Evolutionary conservation across 192 early-diverging fungal species (phyloP), one percentile per base, ranked within the genome.

Genomic region (Glomus cerebriforme): DNA sequence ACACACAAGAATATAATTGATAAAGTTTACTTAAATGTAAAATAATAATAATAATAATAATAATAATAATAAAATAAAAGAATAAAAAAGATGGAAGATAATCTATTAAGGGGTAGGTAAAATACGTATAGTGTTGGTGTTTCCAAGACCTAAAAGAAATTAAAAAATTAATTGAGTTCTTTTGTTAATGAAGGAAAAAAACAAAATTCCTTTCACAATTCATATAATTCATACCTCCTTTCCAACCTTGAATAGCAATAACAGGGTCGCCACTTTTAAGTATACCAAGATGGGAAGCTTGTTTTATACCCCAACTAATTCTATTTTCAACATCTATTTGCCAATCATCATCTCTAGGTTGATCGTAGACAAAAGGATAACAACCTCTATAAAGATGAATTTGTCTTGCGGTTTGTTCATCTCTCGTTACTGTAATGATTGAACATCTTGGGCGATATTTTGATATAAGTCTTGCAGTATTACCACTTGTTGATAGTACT

Each of bases 371-470:
- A 82, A 95, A 94, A 26, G 92, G 93, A 75, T 92, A 95, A 87
- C 93, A 94, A 63, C 93, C 93, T 68, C 94, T 88, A 31, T 90
- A 94, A 67, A 96, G 82, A 73, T 95, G 94, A 35, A 93, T 87
- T 34, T 92, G 86, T 74, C 94, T 90, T 24, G 92, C 91, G 7
- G 91, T 92, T 80, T 88, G 85, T 80, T 85, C 87, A 80, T 91
- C 87, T 81, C 94, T 91, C 19, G 97, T 99, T 39, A 99, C 92
- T 58, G 95, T 95, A 45, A 99, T 89, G 31, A 99, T 97, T 27
- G 96, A 95, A 60, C 93, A 90, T 70, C 91, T 87, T 34, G 97
- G 97, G 59, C 95, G 92, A 85, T 99, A 99, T 86, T 99, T 99
- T 73, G 95, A 92, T 59, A 99, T 89, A 63, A 94, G 86, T 59